Conservation (phyloP, 148 eudicot species). For the Pharnaceum exiguum region DNA sequence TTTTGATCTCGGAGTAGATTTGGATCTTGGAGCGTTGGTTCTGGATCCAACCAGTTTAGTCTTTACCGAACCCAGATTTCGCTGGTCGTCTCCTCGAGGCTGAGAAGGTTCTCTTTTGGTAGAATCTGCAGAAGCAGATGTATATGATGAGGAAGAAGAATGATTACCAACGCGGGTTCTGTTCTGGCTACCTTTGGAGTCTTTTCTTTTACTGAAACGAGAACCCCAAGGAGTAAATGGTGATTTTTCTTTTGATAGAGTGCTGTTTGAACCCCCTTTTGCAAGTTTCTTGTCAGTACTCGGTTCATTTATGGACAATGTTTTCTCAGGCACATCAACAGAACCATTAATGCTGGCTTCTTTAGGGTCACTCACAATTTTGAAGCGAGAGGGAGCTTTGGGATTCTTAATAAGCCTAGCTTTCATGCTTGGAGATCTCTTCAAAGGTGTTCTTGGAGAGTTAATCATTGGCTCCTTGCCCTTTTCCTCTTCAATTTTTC, state of each 20-base stretch:
- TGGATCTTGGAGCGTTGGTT: conserved; percentile 21
- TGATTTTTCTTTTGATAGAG: neutral
- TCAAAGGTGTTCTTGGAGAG: conserved; percentile 26
- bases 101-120: conserved; percentile 4
- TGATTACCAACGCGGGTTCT: conserved; percentile 10
- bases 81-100: conserved; percentile 9
- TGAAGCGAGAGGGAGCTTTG: conserved; percentile 22
- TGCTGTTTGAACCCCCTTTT: neutral
- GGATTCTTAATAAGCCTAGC: conserved; percentile 30
- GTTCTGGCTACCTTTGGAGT: conserved; percentile 17
- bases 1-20: conserved; percentile 28
- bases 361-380: conserved; percentile 10
- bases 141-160: conserved; percentile 8
- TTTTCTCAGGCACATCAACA: conserved; percentile 30
- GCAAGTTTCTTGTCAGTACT: neutral
- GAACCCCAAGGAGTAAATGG: conserved; percentile 14
- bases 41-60: conserved; percentile 19
- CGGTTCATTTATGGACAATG: conserved; percentile 29
- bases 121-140: neutral
- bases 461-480: conserved; percentile 15
- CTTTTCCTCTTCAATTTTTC: conserved; percentile 3
- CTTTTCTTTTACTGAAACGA: conserved; percentile 14
- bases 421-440: conserved; percentile 31
- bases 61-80: conserved; percentile 2
- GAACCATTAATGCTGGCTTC: conserved; percentile 20